Base-by-base conservation (phyloP, 2,329 filamentous ascomycete species). In the Xenosphaeropsis pyriputrescens region DNA sequence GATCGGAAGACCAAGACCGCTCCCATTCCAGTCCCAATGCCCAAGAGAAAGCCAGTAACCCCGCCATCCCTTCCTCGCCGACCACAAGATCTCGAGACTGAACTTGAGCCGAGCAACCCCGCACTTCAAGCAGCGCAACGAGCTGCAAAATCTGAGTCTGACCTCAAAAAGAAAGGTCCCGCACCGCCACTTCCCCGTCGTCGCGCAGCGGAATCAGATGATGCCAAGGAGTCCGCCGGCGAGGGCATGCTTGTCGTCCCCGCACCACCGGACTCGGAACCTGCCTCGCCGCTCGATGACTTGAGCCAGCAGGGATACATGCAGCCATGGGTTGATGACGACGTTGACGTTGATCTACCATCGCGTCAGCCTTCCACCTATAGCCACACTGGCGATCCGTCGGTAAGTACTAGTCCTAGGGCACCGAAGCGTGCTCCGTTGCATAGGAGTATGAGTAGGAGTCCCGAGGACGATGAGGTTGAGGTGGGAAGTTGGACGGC, bases 201-300 rank as follows among this genome's bases (percentile, higher is more conserved):
- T 32, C 56, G 61, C 31, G 55, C 61, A 22, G 14, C 6, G 8
- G 32, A 49, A 55, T 47, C 51, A 5, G 57, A 60, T 8, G 52
- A 51, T 18, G 50, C 56, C 6, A 52, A 51, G 1, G 64, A 66
- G 6, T 26, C 22, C 8, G 3, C 22, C 12, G 22, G 22, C 8
- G 70, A 77, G 41, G 64, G 62, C 7, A 54, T 83, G 31, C 61
- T 83, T 4, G 70, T 84, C 13, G 75, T 83, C 11, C 70, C 72
- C 41, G 77, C 76, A 1, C 78, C 77, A 1, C 74, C 75, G 1
- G 75, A 80, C 43, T 81, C 75, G 4, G 67, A 72, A 42, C 71
- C 72, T 2, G 59, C 60, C 2, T 71, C 69, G 5, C 72, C 72
- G 1, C 46, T 59, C 5, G 54, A 50, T 6, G 65, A 65, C 15